Evolutionary conservation across 1,284 basidiomycete species (phyloP), one percentile per base, ranked within the genome.

Genomic region (Sanghuangporus sanghuang): DNA sequence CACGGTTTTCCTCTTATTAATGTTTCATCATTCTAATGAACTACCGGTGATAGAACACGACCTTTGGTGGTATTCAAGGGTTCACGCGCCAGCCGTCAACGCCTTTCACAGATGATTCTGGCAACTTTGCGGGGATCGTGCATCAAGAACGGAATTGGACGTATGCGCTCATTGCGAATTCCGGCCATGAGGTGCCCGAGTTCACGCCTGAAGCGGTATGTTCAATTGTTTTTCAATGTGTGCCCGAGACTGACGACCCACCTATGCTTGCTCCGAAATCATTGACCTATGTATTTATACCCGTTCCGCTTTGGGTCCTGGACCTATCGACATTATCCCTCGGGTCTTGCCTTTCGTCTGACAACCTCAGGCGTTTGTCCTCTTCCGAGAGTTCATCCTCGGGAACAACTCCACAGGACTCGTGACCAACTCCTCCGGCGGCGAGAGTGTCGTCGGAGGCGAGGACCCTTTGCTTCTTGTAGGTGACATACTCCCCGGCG

Each of bases 91-190:
- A 81, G 64, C 88, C 88, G 0, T 80, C 84, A 1, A 90, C 88
- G 0, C 81, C 84, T 1, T 87, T 85, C 85, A 77, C 73, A 61
- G 83, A 85, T 61, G 85, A 87, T 62, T 70, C 72, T 2, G 82
- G 83, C 23, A 75, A 82, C 53, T 82, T 85, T 66, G 86, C 83
- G 0, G 88, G 89, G 0, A 84, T 89, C 32, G 78, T 89, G 23
- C 86, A 89, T 69, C 88, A 90, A 71, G 88, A 90, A 71, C 80
- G 87, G 50, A 81, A 81, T 55, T 86, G 85, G 81, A 84, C 84
- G 11, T 90, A 87, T 69, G 81, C 77, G 1, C 77, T 90, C 21
- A 80, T 85, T 68, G 73, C 78, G 57, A 75, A 77, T 60, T 79
- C 86, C 3, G 85, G 86, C 1, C 87, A 90, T 69, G 74, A 87